phyloP scores from a whole-genome alignment of 2,329 filamentous ascomycete species.

The Aspergillus neotritici region DNA sequence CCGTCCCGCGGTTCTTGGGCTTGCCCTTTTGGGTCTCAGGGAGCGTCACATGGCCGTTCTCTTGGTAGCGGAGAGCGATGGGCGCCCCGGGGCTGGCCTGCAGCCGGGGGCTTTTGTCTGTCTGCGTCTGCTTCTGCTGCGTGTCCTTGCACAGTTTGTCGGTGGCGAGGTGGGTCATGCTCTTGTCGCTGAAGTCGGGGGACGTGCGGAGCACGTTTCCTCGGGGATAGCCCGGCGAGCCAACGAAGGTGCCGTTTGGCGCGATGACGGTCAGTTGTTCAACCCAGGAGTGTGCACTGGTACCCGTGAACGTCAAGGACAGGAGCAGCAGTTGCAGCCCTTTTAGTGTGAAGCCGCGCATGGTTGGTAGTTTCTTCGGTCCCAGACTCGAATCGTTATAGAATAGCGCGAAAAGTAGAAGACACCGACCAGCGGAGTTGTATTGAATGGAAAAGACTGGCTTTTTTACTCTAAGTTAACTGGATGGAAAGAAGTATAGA shows the following conservation, averaged over 20 bases:
- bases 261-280: constrained; percentile 69
- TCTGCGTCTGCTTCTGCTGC: constrained; percentile 58
- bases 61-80: constrained; percentile 62
- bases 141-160: constrained; percentile 59
- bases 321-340: constrained; percentile 17
- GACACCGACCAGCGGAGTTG: constrained; percentile 15
- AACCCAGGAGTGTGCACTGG: constrained; percentile 70
- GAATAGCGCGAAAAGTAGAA: constrained; percentile 3
- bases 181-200: constrained; percentile 52
- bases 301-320: constrained; percentile 22
- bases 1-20: constrained; percentile 61
- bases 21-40: constrained; percentile 54
- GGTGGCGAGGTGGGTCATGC: constrained; percentile 52
- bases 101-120: constrained; percentile 58
- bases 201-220: constrained; percentile 58
- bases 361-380: constrained; percentile 4
- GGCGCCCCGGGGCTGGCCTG: constrained; percentile 55
- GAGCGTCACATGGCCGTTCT: constrained; percentile 70
- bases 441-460: not conserved
- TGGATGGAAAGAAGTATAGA: not conserved
- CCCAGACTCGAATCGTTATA: not conserved
- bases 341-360: constrained; percentile 1
- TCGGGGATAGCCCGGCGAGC: constrained; percentile 67
- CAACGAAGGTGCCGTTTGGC: constrained; percentile 66
- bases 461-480: constrained; percentile 4